Conservation (phyloP, 2,329 filamentous ascomycete species). For the Clonostachys rosea region DNA sequence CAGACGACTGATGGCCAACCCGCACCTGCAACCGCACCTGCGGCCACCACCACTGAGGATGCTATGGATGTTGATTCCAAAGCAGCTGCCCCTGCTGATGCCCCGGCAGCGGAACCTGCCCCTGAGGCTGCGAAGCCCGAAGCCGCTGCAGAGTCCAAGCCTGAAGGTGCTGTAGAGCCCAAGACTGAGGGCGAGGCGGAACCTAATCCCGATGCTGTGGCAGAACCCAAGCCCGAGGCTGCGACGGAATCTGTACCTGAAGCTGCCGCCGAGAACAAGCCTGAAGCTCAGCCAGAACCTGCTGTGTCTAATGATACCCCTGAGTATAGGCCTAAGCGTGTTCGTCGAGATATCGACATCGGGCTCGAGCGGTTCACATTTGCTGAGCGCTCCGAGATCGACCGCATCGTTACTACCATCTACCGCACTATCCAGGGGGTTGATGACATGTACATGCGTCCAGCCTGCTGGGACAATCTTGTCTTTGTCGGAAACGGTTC, state of each 20-base stretch:
- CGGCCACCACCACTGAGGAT: slow-evolving; percentile 3
- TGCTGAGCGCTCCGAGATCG: slow-evolving; percentile 67
- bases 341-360: slow-evolving; percentile 68
- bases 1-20: not conserved
- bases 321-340: slow-evolving; percentile 47
- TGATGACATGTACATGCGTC: slow-evolving; percentile 78
- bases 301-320: slow-evolving; percentile 18
- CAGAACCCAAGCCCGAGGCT: not conserved
- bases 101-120: slow-evolving; percentile 2
- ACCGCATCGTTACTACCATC: slow-evolving; percentile 78
- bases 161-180: slow-evolving; percentile 6
- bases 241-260: not conserved
- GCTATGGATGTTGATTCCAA: slow-evolving; percentile 4
- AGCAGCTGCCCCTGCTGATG: not conserved
- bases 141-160: slow-evolving; percentile 10
- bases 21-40: not conserved
- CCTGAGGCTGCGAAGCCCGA: slow-evolving; percentile 6
- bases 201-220: not conserved
- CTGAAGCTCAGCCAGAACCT: slow-evolving; percentile 6
- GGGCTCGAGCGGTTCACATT: slow-evolving; percentile 72
- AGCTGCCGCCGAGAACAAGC: slow-evolving; percentile 13
- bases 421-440: slow-evolving; percentile 80
- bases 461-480: slow-evolving; percentile 85
- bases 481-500: slow-evolving; percentile 89
- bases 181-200: slow-evolving; percentile 8